A percentile compares a stretch with the other conserved stretches of the same genome.
phyloP scores from a whole-genome alignment of 2,329 filamentous ascomycete species.

The Arthrobotrys iridis region DNA sequence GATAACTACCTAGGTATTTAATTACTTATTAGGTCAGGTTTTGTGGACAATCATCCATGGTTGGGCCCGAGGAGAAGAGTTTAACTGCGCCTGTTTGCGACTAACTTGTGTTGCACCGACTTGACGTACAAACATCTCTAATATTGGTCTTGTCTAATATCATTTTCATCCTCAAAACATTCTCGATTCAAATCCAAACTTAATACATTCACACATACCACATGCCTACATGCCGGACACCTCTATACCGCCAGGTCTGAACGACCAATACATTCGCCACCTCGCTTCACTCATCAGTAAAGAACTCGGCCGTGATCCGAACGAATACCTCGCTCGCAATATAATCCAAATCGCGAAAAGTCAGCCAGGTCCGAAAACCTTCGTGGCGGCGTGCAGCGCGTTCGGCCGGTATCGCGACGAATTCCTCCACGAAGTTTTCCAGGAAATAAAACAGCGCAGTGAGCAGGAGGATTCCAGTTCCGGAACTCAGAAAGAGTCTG shows the following conservation, averaged over 20 bases:
- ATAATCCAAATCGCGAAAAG: constrained; percentile 58
- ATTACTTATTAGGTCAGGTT: no score
- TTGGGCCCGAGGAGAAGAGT: no score
- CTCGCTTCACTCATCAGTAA: constrained; percentile 55
- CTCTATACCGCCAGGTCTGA: constrained; percentile 56
- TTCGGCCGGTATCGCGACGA: constrained; percentile 58
- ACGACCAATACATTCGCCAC: constrained; percentile 56
- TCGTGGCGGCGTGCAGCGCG: constrained; percentile 57
- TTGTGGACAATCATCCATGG: no score
- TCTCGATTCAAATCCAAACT: not conserved
- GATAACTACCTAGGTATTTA: no score
- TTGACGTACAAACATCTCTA: no score
- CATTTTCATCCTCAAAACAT: not conserved
- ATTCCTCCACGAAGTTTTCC: constrained; percentile 57
- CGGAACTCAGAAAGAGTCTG: not conserved
- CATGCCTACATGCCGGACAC: constrained; percentile 41
- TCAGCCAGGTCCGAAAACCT: constrained; percentile 58
- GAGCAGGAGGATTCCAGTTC: constrained; percentile 53
- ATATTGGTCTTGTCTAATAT: not conserved
- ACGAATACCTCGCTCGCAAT: constrained; percentile 57
- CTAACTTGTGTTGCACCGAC: no score
- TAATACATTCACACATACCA: constrained; percentile 11
- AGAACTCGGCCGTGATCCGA: constrained; percentile 55
- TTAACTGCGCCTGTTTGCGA: no score
- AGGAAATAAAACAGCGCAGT: constrained; percentile 56